phyloP scores from a whole-genome alignment of 1,284 basidiomycete genomes.

The Melampsora americana region DNA sequence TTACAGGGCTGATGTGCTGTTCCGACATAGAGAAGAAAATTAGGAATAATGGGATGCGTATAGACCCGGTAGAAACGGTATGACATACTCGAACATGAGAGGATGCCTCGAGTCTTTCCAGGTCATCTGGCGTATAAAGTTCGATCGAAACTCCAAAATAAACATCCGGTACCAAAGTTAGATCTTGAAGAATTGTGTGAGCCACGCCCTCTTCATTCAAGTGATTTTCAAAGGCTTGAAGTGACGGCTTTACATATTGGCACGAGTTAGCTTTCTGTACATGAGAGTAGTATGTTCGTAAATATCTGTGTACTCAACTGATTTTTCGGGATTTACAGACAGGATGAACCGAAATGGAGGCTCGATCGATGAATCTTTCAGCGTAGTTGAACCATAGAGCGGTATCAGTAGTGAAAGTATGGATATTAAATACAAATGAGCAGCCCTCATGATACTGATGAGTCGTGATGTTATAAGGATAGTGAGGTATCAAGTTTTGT shows the following conservation, averaged over 20 bases:
- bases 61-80: not conserved
- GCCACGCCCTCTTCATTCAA: slow-evolving; percentile 18
- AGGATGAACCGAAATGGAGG: too few relatives aligned
- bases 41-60: not conserved
- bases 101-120: slow-evolving; percentile 9
- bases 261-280: too few relatives aligned
- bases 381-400: too few relatives aligned
- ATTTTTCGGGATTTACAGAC: too few relatives aligned
- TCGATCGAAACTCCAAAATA: slow-evolving; percentile 37
- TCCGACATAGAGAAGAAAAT: not conserved
- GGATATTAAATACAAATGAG: too few relatives aligned
- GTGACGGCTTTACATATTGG: slow-evolving; percentile 10
- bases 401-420: too few relatives aligned
- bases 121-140: slow-evolving; percentile 19
- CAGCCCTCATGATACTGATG: too few relatives aligned
- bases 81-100: slow-evolving; percentile 22
- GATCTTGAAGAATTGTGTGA: slow-evolving; percentile 26
- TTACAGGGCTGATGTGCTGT: slow-evolving; percentile 11
- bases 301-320: too few relatives aligned
- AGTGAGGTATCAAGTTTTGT: too few relatives aligned
- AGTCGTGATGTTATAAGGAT: too few relatives aligned
- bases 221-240: slow-evolving; percentile 26
- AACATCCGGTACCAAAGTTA: slow-evolving; percentile 18
- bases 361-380: too few relatives aligned
- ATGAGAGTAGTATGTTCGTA: too few relatives aligned